These are phyloP conservation scores for Calonectria montana DNA, from an alignment of 2,329 filamentous ascomycete species.

Conservation along the genomic window DNA sequence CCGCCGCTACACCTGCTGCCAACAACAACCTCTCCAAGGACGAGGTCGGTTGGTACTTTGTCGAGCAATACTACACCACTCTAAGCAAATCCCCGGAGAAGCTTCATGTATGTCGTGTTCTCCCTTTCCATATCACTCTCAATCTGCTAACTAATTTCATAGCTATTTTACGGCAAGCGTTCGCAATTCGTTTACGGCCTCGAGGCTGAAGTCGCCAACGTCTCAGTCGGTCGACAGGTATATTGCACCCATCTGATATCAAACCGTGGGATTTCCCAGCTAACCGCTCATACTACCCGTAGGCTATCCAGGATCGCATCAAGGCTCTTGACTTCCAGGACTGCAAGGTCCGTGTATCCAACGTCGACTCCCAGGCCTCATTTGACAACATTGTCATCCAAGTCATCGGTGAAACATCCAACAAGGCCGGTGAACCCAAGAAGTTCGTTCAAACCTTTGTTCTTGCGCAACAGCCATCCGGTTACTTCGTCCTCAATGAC, in stretches of 20 bases:
- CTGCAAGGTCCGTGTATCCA: slow-evolving; percentile 97
- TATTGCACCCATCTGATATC: slow-evolving; percentile 13
- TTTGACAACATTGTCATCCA: slow-evolving; percentile 96
- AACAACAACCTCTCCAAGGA: slow-evolving; percentile 77
- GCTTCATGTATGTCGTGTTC: slow-evolving; percentile 73
- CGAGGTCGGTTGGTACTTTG: slow-evolving; percentile 99
- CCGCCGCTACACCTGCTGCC: slow-evolving; percentile 47
- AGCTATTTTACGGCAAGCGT: slow-evolving; percentile 95
- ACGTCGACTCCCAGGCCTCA: slow-evolving; percentile 95
- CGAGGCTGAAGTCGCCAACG: slow-evolving; percentile 88
- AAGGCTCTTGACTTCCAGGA: slow-evolving; percentile 94
- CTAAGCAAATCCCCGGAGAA: slow-evolving; percentile 94
- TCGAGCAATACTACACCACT: slow-evolving; percentile 99
- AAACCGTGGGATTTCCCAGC: neutral
- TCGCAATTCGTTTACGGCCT: slow-evolving; percentile 94
- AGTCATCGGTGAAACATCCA: slow-evolving; percentile 97
- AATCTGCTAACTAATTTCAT: slow-evolving; percentile 21
- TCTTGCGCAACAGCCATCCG: slow-evolving; percentile 93
- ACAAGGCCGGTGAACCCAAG: slow-evolving; percentile 89
- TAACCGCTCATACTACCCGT: slow-evolving; percentile 19
- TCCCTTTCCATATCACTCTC: neutral
- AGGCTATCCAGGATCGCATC: slow-evolving; percentile 96
- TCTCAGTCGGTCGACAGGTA: slow-evolving; percentile 89
- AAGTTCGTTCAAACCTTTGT: slow-evolving; percentile 99
- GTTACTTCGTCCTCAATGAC: slow-evolving; percentile 98